These are phyloP conservation scores for Ascochyta pisi DNA, from an alignment of 2,329 filamentous ascomycete genomes.

Conservation along the genomic window DNA sequence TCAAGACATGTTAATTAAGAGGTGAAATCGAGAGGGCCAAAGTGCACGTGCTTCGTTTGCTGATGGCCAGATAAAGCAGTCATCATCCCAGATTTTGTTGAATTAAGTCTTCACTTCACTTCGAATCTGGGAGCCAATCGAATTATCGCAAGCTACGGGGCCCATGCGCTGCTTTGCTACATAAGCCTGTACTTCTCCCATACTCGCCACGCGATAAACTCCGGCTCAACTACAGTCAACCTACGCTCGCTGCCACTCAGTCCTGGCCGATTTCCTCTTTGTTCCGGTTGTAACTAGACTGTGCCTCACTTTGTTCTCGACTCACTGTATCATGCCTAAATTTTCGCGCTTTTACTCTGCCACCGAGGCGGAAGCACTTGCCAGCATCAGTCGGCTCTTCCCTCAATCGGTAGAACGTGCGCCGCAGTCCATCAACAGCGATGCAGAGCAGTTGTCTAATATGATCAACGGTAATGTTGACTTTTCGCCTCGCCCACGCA, in stretches of 20 bases:
- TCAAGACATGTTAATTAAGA: too few relatives aligned
- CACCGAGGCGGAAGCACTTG: constrained; percentile 4
- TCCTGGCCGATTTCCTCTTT: background rate
- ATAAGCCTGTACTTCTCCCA: background rate
- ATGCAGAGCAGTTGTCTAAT: background rate
- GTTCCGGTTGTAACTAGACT: background rate
- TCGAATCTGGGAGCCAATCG: background rate
- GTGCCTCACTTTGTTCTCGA: background rate
- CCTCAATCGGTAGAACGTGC: background rate
- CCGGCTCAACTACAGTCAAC: background rate
- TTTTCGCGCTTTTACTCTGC: constrained; percentile 10
- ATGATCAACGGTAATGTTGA: background rate
- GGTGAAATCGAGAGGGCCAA: too few relatives aligned
- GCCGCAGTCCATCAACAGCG: background rate
- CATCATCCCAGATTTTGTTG: background rate
- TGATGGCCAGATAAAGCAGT: background rate
- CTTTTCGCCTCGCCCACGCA: background rate
- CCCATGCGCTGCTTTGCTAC: background rate
- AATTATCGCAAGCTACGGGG: background rate
- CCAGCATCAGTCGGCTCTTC: background rate
- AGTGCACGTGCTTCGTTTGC: background rate
- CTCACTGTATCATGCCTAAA: background rate
- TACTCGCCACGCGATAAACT: background rate
- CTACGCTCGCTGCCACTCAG: background rate
- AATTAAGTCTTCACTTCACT: constrained; percentile 3